These are phyloP conservation scores for Lasiosphaeris hirsuta DNA, from an alignment of 495 filamentous ascomycete genomes.

Conservation along the genomic window DNA sequence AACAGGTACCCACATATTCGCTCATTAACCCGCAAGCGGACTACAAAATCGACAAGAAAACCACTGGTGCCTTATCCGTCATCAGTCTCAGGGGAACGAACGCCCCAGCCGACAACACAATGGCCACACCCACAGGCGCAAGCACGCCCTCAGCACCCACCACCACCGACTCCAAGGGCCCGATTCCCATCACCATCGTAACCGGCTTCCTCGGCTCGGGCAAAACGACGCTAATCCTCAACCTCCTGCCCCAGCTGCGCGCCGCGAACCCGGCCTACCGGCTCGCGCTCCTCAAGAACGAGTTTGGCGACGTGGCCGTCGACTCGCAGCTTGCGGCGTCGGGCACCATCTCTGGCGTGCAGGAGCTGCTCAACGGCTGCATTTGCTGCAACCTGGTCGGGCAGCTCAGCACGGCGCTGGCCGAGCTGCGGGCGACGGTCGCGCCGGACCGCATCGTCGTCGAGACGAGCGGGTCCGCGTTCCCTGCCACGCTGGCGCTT, in stretches of 20 bases:
- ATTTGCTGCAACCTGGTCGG: constrained; percentile 99
- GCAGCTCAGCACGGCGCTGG: constrained; percentile 75
- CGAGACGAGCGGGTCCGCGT: constrained; percentile 85
- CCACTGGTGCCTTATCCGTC: too few species aligned
- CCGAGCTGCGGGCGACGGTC: constrained; percentile 58
- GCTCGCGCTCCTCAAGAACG: constrained; percentile 95
- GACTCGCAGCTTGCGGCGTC: constrained; percentile 86
- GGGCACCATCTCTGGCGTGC: constrained; percentile 78
- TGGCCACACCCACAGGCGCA: background rate
- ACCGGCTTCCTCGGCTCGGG: constrained; percentile 94
- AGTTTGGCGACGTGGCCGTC: constrained; percentile 91
- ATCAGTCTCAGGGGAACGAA: too few species aligned
- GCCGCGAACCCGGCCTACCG: constrained; percentile 61
- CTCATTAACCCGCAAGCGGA: too few species aligned
- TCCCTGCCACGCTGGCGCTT: constrained; percentile 87
- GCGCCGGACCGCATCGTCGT: constrained; percentile 82
- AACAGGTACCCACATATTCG: too few species aligned
- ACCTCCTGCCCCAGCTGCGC: constrained; percentile 83
- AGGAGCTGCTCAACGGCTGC: constrained; percentile 90
- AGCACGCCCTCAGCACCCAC: background rate
- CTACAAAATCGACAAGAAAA: too few species aligned
- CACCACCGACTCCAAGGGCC: constrained; percentile 19
- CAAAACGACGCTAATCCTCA: constrained; percentile 89
- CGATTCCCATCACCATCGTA: constrained; percentile 87
- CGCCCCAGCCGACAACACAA: too few species aligned